A percentile compares a stretch with the other conserved stretches of the same genome.
These are phyloP conservation scores for Cladosporium sp. DNA, from an alignment of 2,329 filamentous ascomycete genomes.

Conservation along the genomic window DNA sequence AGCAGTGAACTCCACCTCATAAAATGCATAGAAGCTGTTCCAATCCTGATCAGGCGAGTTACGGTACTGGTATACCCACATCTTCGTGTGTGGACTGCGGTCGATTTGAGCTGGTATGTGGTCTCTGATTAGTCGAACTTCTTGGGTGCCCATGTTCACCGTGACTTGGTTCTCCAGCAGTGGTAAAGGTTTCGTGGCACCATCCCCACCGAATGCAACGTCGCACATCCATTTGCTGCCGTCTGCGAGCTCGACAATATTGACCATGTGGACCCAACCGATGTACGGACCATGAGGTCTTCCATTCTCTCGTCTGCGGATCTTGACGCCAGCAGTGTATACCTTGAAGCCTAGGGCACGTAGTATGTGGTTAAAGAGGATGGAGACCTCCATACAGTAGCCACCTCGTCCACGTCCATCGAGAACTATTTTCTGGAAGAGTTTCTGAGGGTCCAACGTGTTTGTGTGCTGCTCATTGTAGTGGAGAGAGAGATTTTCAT, in stretches of 20 bases:
- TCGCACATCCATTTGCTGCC: constrained; percentile 54
- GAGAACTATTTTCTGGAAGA: constrained; percentile 50
- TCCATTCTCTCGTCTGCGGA: constrained; percentile 37
- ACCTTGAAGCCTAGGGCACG: constrained; percentile 47
- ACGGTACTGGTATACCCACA: constrained; percentile 42
- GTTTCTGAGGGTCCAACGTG: constrained; percentile 44
- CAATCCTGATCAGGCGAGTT: constrained; percentile 45
- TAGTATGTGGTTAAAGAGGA: constrained; percentile 49
- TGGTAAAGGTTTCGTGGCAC: constrained; percentile 55
- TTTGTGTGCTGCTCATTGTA: constrained; percentile 47
- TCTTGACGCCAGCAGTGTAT: constrained; percentile 37
- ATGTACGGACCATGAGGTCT: constrained; percentile 35
- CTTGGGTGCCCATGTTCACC: constrained; percentile 22
- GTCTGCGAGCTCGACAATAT: constrained; percentile 47
- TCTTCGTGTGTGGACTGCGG: constrained; percentile 30
- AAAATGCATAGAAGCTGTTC: constrained; percentile 61
- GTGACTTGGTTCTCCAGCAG: constrained; percentile 47
- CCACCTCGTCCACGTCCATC: constrained; percentile 46
- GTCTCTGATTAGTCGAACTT: constrained; percentile 21
- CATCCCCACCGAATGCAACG: constrained; percentile 63
- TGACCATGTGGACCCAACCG: constrained; percentile 39
- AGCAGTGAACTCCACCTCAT: constrained; percentile 58
- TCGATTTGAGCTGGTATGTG: constrained; percentile 22
- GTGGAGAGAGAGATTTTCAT: constrained; percentile 56
- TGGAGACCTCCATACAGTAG: constrained; percentile 59